These are phyloP conservation scores for Aspergillus sp. DNA, from an alignment of 2,329 filamentous ascomycete species.

Conservation along the genomic window DNA sequence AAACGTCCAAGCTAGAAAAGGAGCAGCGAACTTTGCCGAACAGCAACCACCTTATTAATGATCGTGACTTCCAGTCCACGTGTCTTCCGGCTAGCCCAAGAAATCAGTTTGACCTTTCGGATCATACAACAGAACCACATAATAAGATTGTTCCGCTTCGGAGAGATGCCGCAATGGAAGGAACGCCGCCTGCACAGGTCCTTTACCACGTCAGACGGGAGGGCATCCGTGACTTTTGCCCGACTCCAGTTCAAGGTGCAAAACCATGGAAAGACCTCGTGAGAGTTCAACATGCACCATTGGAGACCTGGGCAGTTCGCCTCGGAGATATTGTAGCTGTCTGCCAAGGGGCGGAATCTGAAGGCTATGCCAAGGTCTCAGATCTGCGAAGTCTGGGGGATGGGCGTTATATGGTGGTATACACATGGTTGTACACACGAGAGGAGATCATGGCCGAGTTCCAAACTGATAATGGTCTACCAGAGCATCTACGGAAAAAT, in stretches of 20 bases:
- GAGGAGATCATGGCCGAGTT: neutral
- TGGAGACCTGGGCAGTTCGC: neutral
- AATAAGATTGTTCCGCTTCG: no score
- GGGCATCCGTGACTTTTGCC: neutral
- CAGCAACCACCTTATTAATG: no score
- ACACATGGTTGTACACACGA: conserved; percentile 3
- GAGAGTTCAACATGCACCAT: neutral
- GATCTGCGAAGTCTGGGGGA: neutral
- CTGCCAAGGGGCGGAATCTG: no score
- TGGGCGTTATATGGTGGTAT: conserved; percentile 3
- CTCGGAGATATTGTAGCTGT: conserved; percentile 4
- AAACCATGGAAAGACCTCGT: neutral
- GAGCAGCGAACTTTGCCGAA: no score
- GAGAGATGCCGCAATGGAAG: neutral
- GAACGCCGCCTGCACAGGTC: neutral
- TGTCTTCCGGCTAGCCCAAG: no score
- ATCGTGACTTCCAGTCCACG: no score
- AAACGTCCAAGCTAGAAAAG: no score
- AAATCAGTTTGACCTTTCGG: no score
- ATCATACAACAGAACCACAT: no score
- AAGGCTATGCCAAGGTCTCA: neutral
- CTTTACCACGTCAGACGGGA: neutral
- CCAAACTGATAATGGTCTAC: neutral
- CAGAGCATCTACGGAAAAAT: neutral
- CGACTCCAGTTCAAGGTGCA: neutral